A percentile compares a stretch with the other conserved stretches of the same genome.
These are phyloP conservation scores for Crepidotus sp. DNA, from an alignment of 1,284 basidiomycete species.

Conservation along the genomic window DNA sequence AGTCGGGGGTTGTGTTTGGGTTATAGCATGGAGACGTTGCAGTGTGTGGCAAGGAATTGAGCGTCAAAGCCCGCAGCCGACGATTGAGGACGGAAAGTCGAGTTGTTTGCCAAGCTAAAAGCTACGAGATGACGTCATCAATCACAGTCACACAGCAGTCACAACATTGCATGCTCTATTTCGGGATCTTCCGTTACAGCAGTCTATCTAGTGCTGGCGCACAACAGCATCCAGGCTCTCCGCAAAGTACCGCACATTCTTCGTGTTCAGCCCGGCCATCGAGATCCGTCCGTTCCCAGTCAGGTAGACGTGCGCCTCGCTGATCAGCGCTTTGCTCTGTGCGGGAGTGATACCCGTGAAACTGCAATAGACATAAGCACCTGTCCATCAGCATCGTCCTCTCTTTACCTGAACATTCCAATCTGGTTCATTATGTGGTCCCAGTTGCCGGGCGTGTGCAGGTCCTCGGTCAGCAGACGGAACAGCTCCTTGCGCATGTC, in stretches of 20 bases:
- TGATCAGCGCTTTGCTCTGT: constrained; percentile 67
- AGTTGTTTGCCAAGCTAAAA: no score
- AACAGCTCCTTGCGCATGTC: constrained; percentile 80
- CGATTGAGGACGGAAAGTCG: no score
- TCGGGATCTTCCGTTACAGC: no score
- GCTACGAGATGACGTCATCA: no score
- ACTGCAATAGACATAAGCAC: constrained; percentile 30
- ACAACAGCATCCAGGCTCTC: constrained; percentile 66
- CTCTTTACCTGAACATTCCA: constrained; percentile 77
- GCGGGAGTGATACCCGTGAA: constrained; percentile 68
- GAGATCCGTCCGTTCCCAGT: constrained; percentile 81
- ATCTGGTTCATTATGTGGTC: constrained; percentile 86
- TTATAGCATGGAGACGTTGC: neutral
- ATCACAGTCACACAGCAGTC: no score
- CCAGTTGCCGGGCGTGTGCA: constrained; percentile 91
- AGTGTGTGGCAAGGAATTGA: no score
- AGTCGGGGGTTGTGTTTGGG: no score
- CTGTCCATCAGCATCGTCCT: constrained; percentile 6
- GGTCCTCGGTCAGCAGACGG: constrained; percentile 69
- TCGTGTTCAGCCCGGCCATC: constrained; percentile 74
- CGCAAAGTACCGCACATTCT: constrained; percentile 56
- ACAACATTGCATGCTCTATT: no score
- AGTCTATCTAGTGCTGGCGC: neutral
- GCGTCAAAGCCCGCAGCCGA: no score
- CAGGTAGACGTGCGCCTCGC: constrained; percentile 83